Conservation (phyloP, 2,329 filamentous ascomycete species). For the Fusarium veterinarium region DNA sequence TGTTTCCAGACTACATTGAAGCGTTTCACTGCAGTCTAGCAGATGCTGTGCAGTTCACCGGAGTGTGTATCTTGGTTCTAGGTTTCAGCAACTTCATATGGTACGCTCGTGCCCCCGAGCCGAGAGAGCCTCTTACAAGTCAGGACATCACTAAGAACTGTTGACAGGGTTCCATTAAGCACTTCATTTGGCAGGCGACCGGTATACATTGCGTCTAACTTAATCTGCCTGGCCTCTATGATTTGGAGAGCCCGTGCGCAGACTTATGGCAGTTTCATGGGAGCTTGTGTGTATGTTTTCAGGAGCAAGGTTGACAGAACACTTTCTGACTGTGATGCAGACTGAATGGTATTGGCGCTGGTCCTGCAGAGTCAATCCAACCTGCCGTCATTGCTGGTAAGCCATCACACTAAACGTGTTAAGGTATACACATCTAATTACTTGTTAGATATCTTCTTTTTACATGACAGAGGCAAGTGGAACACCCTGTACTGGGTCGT, state of each 20-base stretch:
- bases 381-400: background rate
- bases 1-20: background rate
- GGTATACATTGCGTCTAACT: background rate
- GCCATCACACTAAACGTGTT: background rate
- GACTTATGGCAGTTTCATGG: background rate
- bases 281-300: background rate
- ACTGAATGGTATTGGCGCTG: background rate
- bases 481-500: background rate
- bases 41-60: background rate
- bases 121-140: rapidly evolving
- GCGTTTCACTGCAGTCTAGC: background rate
- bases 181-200: background rate
- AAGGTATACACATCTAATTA: background rate
- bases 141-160: background rate
- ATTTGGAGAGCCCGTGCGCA: conserved; percentile 1
- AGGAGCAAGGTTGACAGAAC: background rate
- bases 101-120: background rate
- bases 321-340: background rate
- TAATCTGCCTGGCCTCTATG: background rate
- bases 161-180: background rate
- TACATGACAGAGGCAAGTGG: conserved; percentile 1
- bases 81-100: background rate
- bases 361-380: background rate
- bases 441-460: background rate
- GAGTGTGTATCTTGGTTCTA: background rate